Percentiles rank a stretch among this genome's conserved stretches.
These are phyloP conservation scores for Venturia pyrina DNA, from an alignment of 2,329 filamentous ascomycete species.

Conservation along the genomic window DNA sequence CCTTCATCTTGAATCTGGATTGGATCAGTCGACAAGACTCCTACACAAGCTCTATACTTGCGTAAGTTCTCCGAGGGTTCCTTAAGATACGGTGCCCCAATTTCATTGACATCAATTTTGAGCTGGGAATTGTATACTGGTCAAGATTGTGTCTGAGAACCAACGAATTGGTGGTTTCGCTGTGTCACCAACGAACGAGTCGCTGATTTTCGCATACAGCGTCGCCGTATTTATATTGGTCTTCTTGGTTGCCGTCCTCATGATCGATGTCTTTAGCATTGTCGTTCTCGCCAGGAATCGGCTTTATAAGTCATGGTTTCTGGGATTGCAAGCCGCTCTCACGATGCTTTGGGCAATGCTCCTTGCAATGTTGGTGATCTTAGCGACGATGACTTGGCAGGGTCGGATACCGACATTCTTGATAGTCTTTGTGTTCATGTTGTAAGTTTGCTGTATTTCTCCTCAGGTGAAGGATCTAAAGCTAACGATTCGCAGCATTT, in stretches of 20 bases:
- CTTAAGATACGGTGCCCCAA: background rate
- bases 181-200: background rate
- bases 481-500: background rate
- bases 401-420: background rate
- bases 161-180: background rate
- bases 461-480: too few species aligned
- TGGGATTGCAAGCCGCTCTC: background rate
- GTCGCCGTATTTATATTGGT: background rate
- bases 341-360: background rate
- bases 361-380: background rate
- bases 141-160: background rate
- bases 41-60: background rate
- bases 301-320: background rate
- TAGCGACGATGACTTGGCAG: background rate
- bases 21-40: background rate
- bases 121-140: background rate
- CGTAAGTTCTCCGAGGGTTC: background rate
- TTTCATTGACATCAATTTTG: background rate
- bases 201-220: background rate
- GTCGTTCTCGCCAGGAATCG: slow-evolving; percentile 1
- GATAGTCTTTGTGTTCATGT: background rate
- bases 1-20: background rate
- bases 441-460: background rate
- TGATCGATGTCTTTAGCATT: slow-evolving; percentile 1
- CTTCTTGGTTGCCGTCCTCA: background rate